Evolutionary conservation across 352 stramenopile species (phyloP), one percentile per base, ranked within the genome.

Genomic region (Globisporangium solare): DNA sequence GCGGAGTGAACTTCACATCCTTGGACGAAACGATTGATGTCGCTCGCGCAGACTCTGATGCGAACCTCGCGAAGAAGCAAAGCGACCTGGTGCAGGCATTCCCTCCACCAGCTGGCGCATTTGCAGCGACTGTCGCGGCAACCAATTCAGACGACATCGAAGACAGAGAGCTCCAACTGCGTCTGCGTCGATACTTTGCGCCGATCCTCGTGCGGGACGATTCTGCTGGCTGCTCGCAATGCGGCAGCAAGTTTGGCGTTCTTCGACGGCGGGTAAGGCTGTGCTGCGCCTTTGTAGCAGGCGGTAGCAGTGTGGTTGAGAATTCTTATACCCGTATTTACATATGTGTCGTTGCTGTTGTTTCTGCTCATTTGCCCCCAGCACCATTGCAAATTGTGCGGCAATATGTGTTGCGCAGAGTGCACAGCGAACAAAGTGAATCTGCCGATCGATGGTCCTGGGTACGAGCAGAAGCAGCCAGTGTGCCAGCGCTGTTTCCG

Each of bases 371-470:
- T 17, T 42, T n/a, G n/a, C 1, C 11, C 17, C 5, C 37, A 87
- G 76, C 76, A 92, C 53, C 78, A 93, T 56, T 95, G 85, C 41
- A 72, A 74, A 12, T 63, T 95, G 11, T 95, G 85, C 50, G 85
- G 85, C 3, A 72, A 79, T 15, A 63, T 91, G 13, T 89, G 82
- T 46, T 95, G 85, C 50, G 73, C 61, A 1, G 83, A 95, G 15
- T 95, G 85, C 56, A 88, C 83, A 13, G 59, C 77, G 1, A 86
- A 86, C 52, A 87, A 85, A 47, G 76, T 76, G n/a, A 67, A 72
- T 46, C 65, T 89, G 21, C 83, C 77, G 20, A 76, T 91, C 40
- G 76, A 84, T 1, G 71, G 67, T 4, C 62, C 72, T 1, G 66
- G 63, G 0, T 89, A 89, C 58, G 74, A 89, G 14, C 74, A 89